Conservation (phyloP, 768 basidiomycete genomes). For the Auricularia cornea region DNA sequence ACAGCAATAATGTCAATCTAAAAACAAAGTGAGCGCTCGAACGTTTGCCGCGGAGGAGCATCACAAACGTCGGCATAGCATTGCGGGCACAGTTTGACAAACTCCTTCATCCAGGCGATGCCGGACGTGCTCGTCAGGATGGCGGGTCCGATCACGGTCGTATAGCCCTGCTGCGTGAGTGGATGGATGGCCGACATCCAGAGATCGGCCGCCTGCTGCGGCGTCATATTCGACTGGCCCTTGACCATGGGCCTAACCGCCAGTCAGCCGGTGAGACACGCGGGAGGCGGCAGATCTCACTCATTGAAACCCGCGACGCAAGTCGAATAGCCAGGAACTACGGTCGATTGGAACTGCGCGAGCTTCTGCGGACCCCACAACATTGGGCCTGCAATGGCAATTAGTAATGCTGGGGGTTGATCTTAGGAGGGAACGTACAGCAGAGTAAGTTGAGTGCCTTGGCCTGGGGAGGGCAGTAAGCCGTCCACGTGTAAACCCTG, state of each 20-base stretch:
- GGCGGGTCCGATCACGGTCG: conserved; percentile 50
- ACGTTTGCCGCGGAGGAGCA: neutral
- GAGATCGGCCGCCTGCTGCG: conserved; percentile 39
- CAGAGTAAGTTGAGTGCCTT: conserved; percentile 42
- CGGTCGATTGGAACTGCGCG: conserved; percentile 36
- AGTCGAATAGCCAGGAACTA: conserved; percentile 44
- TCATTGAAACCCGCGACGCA: conserved; percentile 63
- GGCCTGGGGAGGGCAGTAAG: conserved; percentile 35
- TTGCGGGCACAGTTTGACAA: conserved; percentile 40
- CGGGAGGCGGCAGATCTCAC: conserved; percentile 33
- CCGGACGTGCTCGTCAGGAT: conserved; percentile 54
- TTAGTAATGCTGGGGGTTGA: no score
- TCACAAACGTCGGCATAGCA: conserved; percentile 13
- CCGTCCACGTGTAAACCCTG: conserved; percentile 63
- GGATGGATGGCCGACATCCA: conserved; percentile 60
- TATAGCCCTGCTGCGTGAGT: conserved; percentile 46
- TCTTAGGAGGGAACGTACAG: neutral
- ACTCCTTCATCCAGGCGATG: conserved; percentile 53
- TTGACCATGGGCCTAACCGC: conserved; percentile 56
- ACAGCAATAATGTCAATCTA: conserved; percentile 51
- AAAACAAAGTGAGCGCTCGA: neutral
- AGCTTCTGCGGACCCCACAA: conserved; percentile 57
- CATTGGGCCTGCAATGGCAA: conserved; percentile 39
- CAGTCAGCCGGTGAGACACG: neutral
- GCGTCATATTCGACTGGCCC: conserved; percentile 53